phyloP scores from a whole-genome alignment of 2,329 filamentous ascomycete genomes.

The Pyrenochaeta sp. region DNA sequence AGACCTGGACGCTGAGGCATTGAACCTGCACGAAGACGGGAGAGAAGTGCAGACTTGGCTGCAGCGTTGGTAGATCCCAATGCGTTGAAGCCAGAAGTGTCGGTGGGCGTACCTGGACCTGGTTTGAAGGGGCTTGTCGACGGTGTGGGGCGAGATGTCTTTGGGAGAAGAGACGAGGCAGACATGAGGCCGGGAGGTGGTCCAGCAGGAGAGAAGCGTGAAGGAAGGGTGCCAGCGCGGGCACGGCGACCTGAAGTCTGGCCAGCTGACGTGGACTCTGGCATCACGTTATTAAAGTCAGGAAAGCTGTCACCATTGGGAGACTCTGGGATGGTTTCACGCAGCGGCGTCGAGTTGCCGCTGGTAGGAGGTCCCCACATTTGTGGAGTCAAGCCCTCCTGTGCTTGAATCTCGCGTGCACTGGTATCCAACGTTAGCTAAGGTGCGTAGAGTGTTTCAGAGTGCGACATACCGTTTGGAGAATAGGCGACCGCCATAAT shows the following conservation, averaged over 20 bases:
- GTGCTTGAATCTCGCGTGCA: slow-evolving; percentile 94
- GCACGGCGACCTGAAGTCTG: slow-evolving; percentile 76
- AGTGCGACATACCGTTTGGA: slow-evolving; percentile 80
- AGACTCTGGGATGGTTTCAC: slow-evolving; percentile 97
- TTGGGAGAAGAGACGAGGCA: slow-evolving; percentile 66
- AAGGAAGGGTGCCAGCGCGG: slow-evolving; percentile 94
- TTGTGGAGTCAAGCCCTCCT: slow-evolving; percentile 81
- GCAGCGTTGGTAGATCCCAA: slow-evolving; percentile 55
- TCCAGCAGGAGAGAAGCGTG: slow-evolving; percentile 83
- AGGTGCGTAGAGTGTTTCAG: slow-evolving; percentile 36
- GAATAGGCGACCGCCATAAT: slow-evolving; percentile 79
- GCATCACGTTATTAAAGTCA: slow-evolving; percentile 78
- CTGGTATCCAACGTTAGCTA: slow-evolving; percentile 58
- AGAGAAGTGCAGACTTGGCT: slow-evolving; percentile 76
- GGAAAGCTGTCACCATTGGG: slow-evolving; percentile 92
- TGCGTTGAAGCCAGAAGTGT: slow-evolving; percentile 51
- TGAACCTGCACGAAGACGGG: slow-evolving; percentile 86
- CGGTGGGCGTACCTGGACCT: slow-evolving; percentile 52
- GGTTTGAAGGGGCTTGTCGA: slow-evolving; percentile 88
- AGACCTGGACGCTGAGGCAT: slow-evolving; percentile 88
- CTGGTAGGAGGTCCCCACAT: slow-evolving; percentile 95
- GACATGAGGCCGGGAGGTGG: slow-evolving; percentile 65
- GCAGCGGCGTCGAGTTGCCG: slow-evolving; percentile 92
- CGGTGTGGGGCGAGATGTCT: slow-evolving; percentile 84
- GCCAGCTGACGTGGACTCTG: slow-evolving; percentile 64